Evolutionary conservation across 345 rosid genomes (phyloP).

Genomic region (Populus alba): DNA sequence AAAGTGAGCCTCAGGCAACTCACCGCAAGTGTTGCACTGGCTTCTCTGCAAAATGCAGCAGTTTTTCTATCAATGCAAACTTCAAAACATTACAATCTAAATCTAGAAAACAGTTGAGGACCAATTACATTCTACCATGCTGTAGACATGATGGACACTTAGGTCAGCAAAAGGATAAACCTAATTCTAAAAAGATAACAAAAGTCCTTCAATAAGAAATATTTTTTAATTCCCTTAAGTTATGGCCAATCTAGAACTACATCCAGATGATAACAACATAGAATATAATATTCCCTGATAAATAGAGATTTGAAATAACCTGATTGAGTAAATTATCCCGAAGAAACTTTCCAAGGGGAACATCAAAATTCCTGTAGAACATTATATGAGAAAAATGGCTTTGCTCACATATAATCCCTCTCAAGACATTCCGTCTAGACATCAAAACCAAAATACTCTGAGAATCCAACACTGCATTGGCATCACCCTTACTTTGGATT

Average conservation of each 20-base stretch:
- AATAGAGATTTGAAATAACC: constrained; percentile 41
- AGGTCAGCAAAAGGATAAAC: background rate
- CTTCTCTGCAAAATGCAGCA: constrained; percentile 54
- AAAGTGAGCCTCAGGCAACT: constrained; percentile 70
- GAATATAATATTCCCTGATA: background rate
- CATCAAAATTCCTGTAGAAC: constrained; percentile 83
- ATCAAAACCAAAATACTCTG: constrained; percentile 88
- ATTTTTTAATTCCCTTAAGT: background rate
- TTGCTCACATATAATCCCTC: constrained; percentile 76
- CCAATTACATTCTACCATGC: background rate
- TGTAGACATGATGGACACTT: background rate
- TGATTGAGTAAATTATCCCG: constrained; percentile 73
- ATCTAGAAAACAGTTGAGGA: background rate
- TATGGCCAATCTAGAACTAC: background rate
- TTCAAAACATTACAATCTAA: constrained; percentile 7
- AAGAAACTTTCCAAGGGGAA: constrained; percentile 85
- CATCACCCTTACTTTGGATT: constrained; percentile 38
- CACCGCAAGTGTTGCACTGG: constrained; percentile 56
- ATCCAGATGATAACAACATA: background rate
- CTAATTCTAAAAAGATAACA: background rate
- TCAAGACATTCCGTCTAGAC: constrained; percentile 66
- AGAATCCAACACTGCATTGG: constrained; percentile 43
- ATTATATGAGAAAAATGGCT: constrained; percentile 90
- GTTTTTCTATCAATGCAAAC: constrained; percentile 24
- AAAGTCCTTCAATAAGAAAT: background rate